Evolutionary conservation across 2,329 filamentous ascomycete species (phyloP), one percentile per base, ranked within the genome.

Genomic region (Metarhizium guizhouense): DNA sequence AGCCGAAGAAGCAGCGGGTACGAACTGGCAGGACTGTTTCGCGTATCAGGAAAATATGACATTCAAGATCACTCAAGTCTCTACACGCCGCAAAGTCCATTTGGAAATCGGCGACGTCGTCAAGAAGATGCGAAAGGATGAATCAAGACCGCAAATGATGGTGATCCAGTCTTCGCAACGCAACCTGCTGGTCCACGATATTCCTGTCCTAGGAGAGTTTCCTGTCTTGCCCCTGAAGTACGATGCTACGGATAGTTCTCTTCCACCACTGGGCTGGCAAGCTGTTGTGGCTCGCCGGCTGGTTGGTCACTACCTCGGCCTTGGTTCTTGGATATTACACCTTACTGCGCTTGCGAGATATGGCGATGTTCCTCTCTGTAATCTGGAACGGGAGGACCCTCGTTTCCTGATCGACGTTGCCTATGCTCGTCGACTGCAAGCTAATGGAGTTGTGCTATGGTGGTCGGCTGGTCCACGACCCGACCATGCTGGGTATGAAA

Each of bases 261-360:
- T 97, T 4, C 94, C 94, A 10, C 91, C 93, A 0, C 79, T 99
- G 16, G 92, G 91, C 2, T 99, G 94, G 94, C 94, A 97, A 69
- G 79, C 84, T 0, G 92, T 95, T 57, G 85, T 95, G 57, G 90
- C 91, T 2, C 90, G 90, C 64, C 84, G 93, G 30, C 75, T 97
- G 10, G 86, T 97, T 8, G 86, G 86, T 32, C 90, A 96, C 65
- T 99, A 96, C 67, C 81, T 99, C 14, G 90, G 90, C 56, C 81
- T 99, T n/a, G 90, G 91, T 1, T 86, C 88, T 0, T 99, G 94
- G 93, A 82, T 99, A 48, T 74, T 90, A 45, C 92, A 99, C 71
- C 78, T 99, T 18, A 87, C 90, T 30, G 86, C 91, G 50, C 81
- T 99, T 54, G 88, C 94, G 51, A 82, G 90, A 59, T 97, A 97